phyloP scores from a whole-genome alignment of 129 eudicot genomes.

The Centella asiatica region DNA sequence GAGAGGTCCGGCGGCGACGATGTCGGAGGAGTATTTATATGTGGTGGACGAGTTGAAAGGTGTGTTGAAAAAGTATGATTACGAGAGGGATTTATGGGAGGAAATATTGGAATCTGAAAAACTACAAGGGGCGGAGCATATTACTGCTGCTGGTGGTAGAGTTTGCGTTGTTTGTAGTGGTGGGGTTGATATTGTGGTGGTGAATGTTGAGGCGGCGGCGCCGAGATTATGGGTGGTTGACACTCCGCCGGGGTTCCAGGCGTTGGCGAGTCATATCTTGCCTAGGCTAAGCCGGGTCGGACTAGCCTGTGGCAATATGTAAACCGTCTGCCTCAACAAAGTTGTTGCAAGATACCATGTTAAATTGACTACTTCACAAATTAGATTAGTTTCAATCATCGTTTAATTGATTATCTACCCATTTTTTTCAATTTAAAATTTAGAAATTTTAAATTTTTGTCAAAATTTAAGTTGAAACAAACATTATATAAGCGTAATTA shows the following conservation, averaged over 20 bases:
- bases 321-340: too few relatives aligned
- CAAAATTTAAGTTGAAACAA: too few relatives aligned
- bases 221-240: conserved; percentile 44
- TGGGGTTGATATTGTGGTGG: conserved; percentile 54
- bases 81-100: conserved; percentile 39
- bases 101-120: conserved; percentile 29
- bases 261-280: conserved; percentile 48
- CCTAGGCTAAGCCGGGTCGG: conserved; percentile 77
- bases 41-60: conserved; percentile 58
- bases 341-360: too few relatives aligned
- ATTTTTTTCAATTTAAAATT: too few relatives aligned
- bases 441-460: too few relatives aligned
- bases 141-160: conserved; percentile 58
- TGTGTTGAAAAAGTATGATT: conserved; percentile 38
- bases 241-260: conserved; percentile 44
- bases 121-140: conserved; percentile 50
- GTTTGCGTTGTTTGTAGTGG: conserved; percentile 56
- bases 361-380: too few relatives aligned
- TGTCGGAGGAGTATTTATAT: conserved; percentile 53
- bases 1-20: conserved; percentile 85
- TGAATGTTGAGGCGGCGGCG: conserved; percentile 47
- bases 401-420: too few relatives aligned
- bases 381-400: too few relatives aligned
- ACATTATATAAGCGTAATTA: too few relatives aligned
- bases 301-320: too few relatives aligned